A percentile compares a stretch with the other conserved stretches of the same genome.
phyloP scores from a whole-genome alignment of 2,329 filamentous ascomycete species.

The Colletotrichum sp. region DNA sequence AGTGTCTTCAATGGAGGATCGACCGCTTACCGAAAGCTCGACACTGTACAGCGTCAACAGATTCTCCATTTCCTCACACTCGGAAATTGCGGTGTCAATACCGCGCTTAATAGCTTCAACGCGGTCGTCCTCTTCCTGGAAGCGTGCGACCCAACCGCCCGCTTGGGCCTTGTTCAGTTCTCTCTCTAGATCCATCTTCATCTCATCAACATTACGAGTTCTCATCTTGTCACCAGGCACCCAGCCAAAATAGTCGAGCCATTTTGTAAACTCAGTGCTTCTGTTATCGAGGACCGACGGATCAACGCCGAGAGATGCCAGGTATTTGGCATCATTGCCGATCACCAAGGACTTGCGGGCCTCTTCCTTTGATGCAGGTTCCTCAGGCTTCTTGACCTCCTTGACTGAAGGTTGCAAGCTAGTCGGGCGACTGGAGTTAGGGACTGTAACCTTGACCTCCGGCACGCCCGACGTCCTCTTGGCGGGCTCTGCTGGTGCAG shows the following conservation, averaged over 20 bases:
- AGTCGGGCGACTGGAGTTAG: slow-evolving; percentile 42
- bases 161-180: slow-evolving; percentile 92
- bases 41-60: slow-evolving; percentile 93
- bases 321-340: slow-evolving; percentile 80
- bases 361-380: slow-evolving; percentile 47
- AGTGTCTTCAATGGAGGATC: background rate
- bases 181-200: slow-evolving; percentile 83
- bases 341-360: slow-evolving; percentile 66
- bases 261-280: slow-evolving; percentile 80
- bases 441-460: slow-evolving; percentile 63
- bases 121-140: slow-evolving; percentile 86
- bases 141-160: slow-evolving; percentile 86
- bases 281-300: slow-evolving; percentile 76
- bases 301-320: slow-evolving; percentile 80
- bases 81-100: slow-evolving; percentile 87
- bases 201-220: slow-evolving; percentile 75
- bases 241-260: slow-evolving; percentile 90
- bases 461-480: slow-evolving; percentile 49
- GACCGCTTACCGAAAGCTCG: slow-evolving; percentile 78
- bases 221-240: slow-evolving; percentile 77
- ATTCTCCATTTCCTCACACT: slow-evolving; percentile 96
- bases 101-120: slow-evolving; percentile 85
- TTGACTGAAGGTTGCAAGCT: slow-evolving; percentile 45
- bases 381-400: slow-evolving; percentile 31
- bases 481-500: slow-evolving; percentile 30